Conservation (phyloP, 257 asterid genomes). For the Gentiana dahurica region DNA sequence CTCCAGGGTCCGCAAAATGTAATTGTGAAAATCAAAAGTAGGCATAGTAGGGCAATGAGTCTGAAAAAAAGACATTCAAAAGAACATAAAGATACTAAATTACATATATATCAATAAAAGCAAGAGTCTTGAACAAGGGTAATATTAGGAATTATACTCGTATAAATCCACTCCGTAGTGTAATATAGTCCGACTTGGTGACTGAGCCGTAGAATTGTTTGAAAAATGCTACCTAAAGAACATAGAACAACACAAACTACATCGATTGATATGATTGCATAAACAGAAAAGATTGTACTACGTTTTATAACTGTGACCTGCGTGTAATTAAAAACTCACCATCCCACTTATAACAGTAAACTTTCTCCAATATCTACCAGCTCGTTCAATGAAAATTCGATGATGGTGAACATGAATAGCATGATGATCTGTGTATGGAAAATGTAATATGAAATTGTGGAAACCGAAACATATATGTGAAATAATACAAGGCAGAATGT, state of each 20-base stretch:
- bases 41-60: conserved; percentile 47
- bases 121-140: neutral
- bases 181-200: conserved; percentile 63
- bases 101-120: neutral
- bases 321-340: conserved; percentile 26
- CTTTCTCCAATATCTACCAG: conserved; percentile 75
- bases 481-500: too few relatives aligned
- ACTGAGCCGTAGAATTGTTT: conserved; percentile 87
- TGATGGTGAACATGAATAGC: conserved; percentile 21
- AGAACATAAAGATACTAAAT: neutral
- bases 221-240: conserved; percentile 59
- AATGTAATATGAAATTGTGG: neutral
- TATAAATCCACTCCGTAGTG: conserved; percentile 75
- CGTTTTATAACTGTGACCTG: too few relatives aligned
- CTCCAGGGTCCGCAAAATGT: conserved; percentile 66
- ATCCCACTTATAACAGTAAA: conserved; percentile 51
- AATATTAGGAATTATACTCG: conserved; percentile 28
- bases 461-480: neutral
- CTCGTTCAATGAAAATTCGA: conserved; percentile 36
- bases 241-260: neutral
- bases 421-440: conserved; percentile 12
- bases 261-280: neutral
- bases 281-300: neutral
- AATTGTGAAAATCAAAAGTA: conserved; percentile 55
- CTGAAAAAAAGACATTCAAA: conserved; percentile 19